Percentiles rank a stretch among this genome's conserved stretches.
These are phyloP conservation scores for Paraconiothyrium sp. DNA, from an alignment of 2,329 filamentous ascomycete species.

Conservation along the genomic window DNA sequence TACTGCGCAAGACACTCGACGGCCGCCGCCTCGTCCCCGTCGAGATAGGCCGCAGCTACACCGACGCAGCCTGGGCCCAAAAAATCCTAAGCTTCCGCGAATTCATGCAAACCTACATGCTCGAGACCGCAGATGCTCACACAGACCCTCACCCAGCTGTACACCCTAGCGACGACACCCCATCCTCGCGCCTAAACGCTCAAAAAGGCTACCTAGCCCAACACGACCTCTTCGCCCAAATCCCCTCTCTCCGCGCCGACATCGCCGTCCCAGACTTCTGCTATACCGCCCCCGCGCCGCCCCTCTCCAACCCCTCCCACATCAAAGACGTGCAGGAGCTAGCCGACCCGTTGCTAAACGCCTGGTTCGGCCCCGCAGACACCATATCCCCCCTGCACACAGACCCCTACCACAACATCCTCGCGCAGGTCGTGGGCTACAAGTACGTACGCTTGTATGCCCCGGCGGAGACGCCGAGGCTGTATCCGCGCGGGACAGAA, in stretches of 20 bases:
- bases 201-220: slow-evolving; percentile 87
- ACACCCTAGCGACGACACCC: background rate
- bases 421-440: slow-evolving; percentile 85
- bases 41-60: slow-evolving; percentile 87
- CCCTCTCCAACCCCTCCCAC: slow-evolving; percentile 23
- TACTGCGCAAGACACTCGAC: slow-evolving; percentile 76
- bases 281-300: slow-evolving; percentile 68
- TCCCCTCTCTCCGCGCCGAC: slow-evolving; percentile 78
- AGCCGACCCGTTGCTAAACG: slow-evolving; percentile 76
- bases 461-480: slow-evolving; percentile 65
- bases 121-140: slow-evolving; percentile 24
- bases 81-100: slow-evolving; percentile 77
- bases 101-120: slow-evolving; percentile 73
- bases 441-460: slow-evolving; percentile 94
- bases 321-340: slow-evolving; percentile 37
- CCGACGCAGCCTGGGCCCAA: slow-evolving; percentile 85
- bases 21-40: slow-evolving; percentile 85
- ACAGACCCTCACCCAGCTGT: background rate
- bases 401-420: slow-evolving; percentile 91
- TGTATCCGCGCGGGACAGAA: slow-evolving; percentile 71
- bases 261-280: slow-evolving; percentile 86
- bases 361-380: slow-evolving; percentile 88
- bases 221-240: slow-evolving; percentile 84
- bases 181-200: background rate
- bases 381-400: slow-evolving; percentile 95